Evolutionary conservation across 1,284 basidiomycete genomes (phyloP).

Genomic region (Hymenochaete sp.): DNA sequence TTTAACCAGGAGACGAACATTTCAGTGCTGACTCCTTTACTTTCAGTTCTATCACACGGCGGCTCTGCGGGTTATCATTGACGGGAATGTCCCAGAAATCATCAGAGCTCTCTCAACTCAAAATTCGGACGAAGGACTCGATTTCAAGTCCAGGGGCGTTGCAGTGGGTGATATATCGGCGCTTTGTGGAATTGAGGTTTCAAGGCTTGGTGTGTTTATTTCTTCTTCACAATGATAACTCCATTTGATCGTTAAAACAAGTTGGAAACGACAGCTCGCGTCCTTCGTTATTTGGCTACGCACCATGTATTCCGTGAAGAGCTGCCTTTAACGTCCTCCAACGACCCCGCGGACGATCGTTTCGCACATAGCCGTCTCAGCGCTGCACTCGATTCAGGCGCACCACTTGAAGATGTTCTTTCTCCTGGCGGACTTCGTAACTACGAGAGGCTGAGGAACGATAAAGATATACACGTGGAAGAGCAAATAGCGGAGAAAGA

Average conservation of each 20-base stretch:
- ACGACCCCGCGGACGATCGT: too few species aligned
- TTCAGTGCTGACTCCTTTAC: too few species aligned
- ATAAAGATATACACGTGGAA: too few species aligned
- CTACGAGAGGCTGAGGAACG: too few species aligned
- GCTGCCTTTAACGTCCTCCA: too few species aligned
- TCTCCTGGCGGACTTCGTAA: too few species aligned
- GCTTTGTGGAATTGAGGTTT: constrained; percentile 16
- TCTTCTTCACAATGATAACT: background rate
- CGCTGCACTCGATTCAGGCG: constrained; percentile 25
- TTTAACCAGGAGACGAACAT: too few species aligned
- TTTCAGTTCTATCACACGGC: constrained; percentile 15
- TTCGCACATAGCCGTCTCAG: constrained; percentile 31
- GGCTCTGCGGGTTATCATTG: constrained; percentile 14
- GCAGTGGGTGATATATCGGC: too few species aligned
- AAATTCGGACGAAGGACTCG: too few species aligned
- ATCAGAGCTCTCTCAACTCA: too few species aligned
- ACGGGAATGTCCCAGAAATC: constrained; percentile 12
- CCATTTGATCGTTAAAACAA: background rate
- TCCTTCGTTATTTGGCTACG: constrained; percentile 28
- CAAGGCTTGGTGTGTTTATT: constrained; percentile 22
- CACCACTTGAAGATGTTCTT: constrained; percentile 15
- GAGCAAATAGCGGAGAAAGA: too few species aligned
- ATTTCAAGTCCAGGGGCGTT: too few species aligned
- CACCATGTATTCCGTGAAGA: constrained; percentile 31
- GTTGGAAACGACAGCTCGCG: constrained; percentile 26